Conservation (phyloP, 441 rosid genomes). For the Adansonia rubrostipa region DNA sequence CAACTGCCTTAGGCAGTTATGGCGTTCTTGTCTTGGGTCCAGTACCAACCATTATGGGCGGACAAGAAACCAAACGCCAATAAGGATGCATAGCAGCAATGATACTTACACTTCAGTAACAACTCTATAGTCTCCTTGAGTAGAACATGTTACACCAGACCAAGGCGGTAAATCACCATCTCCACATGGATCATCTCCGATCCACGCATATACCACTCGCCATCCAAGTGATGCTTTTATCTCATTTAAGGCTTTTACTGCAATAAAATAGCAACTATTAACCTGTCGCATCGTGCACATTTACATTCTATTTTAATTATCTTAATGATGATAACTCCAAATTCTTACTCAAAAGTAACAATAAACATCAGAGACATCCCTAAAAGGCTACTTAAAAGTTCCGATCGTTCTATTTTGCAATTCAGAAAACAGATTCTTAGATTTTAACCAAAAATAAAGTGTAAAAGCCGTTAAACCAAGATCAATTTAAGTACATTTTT, state of each 20-base stretch:
- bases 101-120: slow-evolving; percentile 62
- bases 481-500: neutral
- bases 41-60: no score
- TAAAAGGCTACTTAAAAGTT: neutral
- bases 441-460: neutral
- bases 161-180: slow-evolving; percentile 77
- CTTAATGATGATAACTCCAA: neutral
- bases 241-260: slow-evolving; percentile 84
- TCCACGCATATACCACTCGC: slow-evolving; percentile 86
- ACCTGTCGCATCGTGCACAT: neutral
- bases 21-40: no score
- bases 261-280: neutral
- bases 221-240: slow-evolving; percentile 88
- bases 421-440: neutral
- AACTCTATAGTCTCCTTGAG: slow-evolving; percentile 77
- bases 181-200: slow-evolving; percentile 85
- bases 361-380: neutral
- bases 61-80: no score
- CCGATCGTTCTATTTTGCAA: neutral
- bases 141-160: slow-evolving; percentile 81
- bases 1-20: no score
- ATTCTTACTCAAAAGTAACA: slow-evolving; percentile 10
- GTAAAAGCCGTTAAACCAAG: neutral
- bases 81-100: neutral
- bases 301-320: neutral